Conservation (phyloP, 2,329 filamentous ascomycete species). For the Talaromyces amestolkiae region DNA sequence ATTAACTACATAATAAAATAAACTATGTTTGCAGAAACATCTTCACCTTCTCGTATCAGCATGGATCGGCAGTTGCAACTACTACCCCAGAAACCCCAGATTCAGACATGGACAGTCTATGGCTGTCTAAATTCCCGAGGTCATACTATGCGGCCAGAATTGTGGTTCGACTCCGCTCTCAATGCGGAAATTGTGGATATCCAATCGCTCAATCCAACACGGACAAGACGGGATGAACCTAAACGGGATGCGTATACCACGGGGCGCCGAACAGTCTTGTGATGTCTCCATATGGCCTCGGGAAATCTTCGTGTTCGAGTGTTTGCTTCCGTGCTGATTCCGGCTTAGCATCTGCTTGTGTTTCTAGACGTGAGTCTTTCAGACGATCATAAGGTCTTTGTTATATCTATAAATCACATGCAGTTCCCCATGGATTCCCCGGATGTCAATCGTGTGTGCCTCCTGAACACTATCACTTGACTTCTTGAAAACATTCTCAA, state of each 20-base stretch:
- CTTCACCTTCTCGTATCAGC: not conserved
- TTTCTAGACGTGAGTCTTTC: not conserved
- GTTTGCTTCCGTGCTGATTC: not conserved
- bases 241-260: not conserved
- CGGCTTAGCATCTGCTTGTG: not conserved
- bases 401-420: not conserved
- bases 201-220: not conserved
- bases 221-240: not conserved
- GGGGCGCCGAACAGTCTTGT: not conserved
- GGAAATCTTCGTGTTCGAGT: not conserved
- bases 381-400: not conserved
- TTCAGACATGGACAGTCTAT: not conserved
- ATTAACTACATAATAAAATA: not conserved
- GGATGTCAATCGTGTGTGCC: not conserved
- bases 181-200: not conserved
- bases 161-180: not conserved
- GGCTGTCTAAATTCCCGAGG: not conserved
- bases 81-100: conserved; percentile 1
- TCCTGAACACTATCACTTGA: not conserved
- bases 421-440: not conserved
- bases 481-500: not conserved
- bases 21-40: not conserved
- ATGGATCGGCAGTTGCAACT: not conserved
- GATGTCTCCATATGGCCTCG: not conserved
- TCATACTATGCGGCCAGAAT: not conserved